These are phyloP conservation scores for Lichtheimia ramosa DNA, from an alignment of 371 early-diverging fungal species.

Conservation along the genomic window DNA sequence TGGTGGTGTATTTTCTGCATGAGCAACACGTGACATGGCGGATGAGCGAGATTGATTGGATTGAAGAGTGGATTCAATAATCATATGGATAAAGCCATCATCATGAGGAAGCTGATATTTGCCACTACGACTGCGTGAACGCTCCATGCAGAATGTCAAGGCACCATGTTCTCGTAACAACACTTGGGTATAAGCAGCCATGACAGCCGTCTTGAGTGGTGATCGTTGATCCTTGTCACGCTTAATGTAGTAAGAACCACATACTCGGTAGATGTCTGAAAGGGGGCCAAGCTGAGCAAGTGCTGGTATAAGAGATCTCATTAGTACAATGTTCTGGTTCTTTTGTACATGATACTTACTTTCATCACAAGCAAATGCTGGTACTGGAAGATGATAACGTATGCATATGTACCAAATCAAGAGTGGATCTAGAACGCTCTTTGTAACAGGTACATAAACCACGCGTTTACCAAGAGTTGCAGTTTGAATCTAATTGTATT, in stretches of 20 bases:
- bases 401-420: conserved; percentile 51
- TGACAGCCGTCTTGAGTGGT: conserved; percentile 47
- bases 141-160: conserved; percentile 34
- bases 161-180: conserved; percentile 50
- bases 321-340: too few relatives aligned
- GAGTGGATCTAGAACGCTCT: conserved; percentile 42
- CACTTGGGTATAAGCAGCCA: conserved; percentile 49
- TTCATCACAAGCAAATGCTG: conserved; percentile 51
- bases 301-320: neutral
- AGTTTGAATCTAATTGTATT: conserved; percentile 22
- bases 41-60: conserved; percentile 37
- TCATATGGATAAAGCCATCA: conserved; percentile 49
- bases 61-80: conserved; percentile 47
- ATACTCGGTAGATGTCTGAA: conserved; percentile 46
- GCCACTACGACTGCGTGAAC: conserved; percentile 44
- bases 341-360: conserved; percentile 8
- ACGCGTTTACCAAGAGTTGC: conserved; percentile 44
- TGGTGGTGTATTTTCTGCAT: conserved; percentile 33
- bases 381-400: conserved; percentile 49
- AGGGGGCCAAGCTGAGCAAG: conserved; percentile 40
- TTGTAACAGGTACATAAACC: conserved; percentile 47
- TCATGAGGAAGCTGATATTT: conserved; percentile 40
- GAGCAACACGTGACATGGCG: conserved; percentile 18
- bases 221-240: conserved; percentile 42
- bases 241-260: conserved; percentile 48